Evolutionary conservation across 805 yeast genomes (phyloP).

Genomic region (Saturnispora mendoncae): DNA sequence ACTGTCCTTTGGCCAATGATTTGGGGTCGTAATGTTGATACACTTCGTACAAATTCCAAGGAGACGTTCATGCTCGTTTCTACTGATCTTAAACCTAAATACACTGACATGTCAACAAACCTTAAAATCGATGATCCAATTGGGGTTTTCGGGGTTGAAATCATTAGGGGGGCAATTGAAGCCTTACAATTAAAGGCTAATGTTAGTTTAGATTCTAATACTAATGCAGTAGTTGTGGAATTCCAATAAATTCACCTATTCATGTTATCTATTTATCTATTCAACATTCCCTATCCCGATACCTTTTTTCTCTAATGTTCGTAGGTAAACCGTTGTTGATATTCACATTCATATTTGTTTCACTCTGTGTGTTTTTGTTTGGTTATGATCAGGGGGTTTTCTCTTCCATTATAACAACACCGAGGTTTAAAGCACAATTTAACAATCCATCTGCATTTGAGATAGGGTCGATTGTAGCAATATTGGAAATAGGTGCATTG

Average conservation of each 20-base stretch:
- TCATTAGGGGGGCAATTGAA: conserved; percentile 4
- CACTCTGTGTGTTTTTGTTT: conserved; percentile 54
- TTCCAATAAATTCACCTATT: background rate
- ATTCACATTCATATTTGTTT: conserved; percentile 52
- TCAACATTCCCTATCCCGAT: background rate
- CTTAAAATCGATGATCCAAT: conserved; percentile 32
- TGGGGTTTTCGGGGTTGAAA: background rate
- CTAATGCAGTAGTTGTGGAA: background rate
- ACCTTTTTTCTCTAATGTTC: conserved; percentile 14
- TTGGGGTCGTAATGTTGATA: conserved; percentile 83
- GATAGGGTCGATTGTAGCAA: conserved; percentile 82
- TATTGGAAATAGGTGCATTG: conserved; percentile 82
- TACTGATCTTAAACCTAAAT: conserved; percentile 46
- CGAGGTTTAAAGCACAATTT: conserved; percentile 60
- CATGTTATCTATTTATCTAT: conserved; percentile 20
- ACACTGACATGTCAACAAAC: conserved; percentile 32
- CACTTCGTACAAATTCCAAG: conserved; percentile 83
- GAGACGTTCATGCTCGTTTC: conserved; percentile 71
- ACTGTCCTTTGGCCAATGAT: conserved; percentile 82
- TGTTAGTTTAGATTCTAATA: conserved; percentile 1
- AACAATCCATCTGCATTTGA: conserved; percentile 62
- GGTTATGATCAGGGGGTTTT: conserved; percentile 89
- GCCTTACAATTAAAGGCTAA: conserved; percentile 3
- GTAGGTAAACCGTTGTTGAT: conserved; percentile 28
- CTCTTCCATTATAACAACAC: conserved; percentile 75